Base-by-base conservation (phyloP, 2,329 filamentous ascomycete genomes). In the Cercospora sp. region DNA sequence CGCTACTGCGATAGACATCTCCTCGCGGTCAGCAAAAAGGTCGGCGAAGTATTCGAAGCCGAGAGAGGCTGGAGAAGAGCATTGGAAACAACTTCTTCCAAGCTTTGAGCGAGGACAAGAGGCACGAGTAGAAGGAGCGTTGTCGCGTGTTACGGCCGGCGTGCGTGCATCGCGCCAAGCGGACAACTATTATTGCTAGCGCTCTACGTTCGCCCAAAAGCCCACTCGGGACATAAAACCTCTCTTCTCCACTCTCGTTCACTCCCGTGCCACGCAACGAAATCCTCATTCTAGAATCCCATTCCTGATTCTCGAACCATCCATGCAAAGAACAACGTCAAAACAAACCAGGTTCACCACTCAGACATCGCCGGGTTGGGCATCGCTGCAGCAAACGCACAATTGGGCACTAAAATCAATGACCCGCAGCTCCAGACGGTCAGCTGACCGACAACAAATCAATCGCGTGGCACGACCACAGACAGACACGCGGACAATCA, bases 1-100 rank as follows among this genome's bases (percentile, higher is more conserved):
- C 76, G 84, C 28, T 86, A 83, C 69, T 68, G 74, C 4, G 84
- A 86, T 68, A 75, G 78, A 57, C 79, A 78, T 64, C 71, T 85
- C 26, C 71, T 85, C 26, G 69, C 73, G 12, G 80, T 81, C 0
- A 79, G 79, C 16, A 81, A 81, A 57, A 75, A 75, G 33, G 79
- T 84, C 5, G 82, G 80, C 0, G 69, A 74, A 6, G 73, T 83
- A 0, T 84, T 58, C 10, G 55, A 58, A 3, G 28, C 28, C n/a
- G 28, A 58, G n/a, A 28, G 26, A 33, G 55, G 28, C 7, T 31
- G 28, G 28, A 20, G 2, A 16, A 26, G 20, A 8, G 18, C 13
- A 42, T n/a, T n/a, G 36, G 36, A 42, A 9, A 3, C 2, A 3
- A 2, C 6, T 6, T 8, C 36, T n/a, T n/a, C 16, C 16, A 42